Percentiles rank a stretch among this genome's conserved stretches.
Conservation (phyloP, 192 early-diverging fungal genomes). For the Funneliformis mosseae region DNA sequence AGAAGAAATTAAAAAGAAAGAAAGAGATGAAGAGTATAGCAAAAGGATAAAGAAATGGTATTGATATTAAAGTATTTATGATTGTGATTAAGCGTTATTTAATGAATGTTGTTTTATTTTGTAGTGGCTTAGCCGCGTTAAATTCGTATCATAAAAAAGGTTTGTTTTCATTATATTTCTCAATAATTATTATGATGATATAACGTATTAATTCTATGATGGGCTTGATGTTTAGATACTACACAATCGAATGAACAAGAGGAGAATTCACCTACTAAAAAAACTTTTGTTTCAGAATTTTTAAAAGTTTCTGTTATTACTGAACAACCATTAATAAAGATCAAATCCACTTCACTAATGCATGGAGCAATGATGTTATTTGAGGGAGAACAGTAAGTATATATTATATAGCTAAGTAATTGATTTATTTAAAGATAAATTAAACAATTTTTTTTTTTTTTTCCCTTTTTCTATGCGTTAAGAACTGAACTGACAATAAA, state of each 20-base stretch:
- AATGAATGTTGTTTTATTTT: neutral
- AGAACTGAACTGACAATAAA: constrained; percentile 64
- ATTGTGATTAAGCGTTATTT: neutral
- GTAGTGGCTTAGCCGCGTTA: constrained; percentile 26
- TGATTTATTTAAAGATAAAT: neutral
- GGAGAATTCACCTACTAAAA: neutral
- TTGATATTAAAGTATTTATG: neutral
- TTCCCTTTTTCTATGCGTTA: neutral
- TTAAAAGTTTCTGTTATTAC: constrained; percentile 60
- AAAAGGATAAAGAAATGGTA: constrained; percentile 35
- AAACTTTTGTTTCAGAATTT: constrained; percentile 35
- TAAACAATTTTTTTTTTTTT: neutral
- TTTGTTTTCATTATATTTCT: neutral
- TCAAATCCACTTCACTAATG: constrained; percentile 58
- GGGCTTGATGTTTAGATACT: neutral
- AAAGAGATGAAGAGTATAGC: constrained; percentile 28
- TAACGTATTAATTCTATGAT: neutral
- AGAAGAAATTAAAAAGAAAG: constrained; percentile 29
- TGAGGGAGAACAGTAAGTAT: constrained; percentile 74
- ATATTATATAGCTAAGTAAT: neutral
- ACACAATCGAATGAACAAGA: neutral
- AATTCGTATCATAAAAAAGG: constrained; percentile 7
- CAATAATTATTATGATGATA: neutral
- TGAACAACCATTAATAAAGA: constrained; percentile 68
- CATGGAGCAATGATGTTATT: constrained; percentile 79